Evolutionary conservation across 495 filamentous ascomycete species (phyloP).

Genomic region (Xeromyces bisporus): DNA sequence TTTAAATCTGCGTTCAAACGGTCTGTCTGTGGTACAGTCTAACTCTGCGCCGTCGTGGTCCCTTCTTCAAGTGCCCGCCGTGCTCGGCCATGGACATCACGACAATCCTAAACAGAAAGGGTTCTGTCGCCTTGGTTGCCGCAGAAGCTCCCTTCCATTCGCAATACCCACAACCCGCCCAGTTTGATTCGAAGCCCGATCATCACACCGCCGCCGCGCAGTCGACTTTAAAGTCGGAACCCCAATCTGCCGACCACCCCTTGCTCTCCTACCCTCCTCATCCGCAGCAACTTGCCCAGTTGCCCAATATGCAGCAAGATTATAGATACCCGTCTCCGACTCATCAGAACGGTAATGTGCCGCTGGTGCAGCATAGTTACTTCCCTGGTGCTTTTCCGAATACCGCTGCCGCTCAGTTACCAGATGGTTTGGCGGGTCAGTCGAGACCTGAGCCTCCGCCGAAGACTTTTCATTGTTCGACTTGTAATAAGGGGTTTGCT

Average conservation of each 20-base stretch:
- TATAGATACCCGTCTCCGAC: conserved; percentile 40
- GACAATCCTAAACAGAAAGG: conserved; percentile 50
- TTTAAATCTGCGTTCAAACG: too few relatives aligned
- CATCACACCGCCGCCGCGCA: conserved; percentile 46
- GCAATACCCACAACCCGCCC: conserved; percentile 32
- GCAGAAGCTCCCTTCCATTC: conserved; percentile 35
- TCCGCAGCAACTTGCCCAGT: conserved; percentile 27
- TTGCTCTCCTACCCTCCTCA: conserved; percentile 39
- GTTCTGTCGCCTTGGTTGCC: conserved; percentile 35
- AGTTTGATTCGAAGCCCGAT: conserved; percentile 39
- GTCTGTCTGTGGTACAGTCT: conserved; percentile 2
- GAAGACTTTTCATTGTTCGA: conserved; percentile 83
- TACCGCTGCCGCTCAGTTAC: conserved; percentile 17
- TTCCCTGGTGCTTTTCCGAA: conserved; percentile 23
- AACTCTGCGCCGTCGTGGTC: conserved; percentile 19
- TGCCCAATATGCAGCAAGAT: conserved; percentile 28
- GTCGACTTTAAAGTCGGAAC: background rate
- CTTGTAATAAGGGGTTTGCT: conserved; percentile 84
- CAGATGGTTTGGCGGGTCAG: conserved; percentile 18
- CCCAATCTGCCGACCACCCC: conserved; percentile 53
- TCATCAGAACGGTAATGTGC: conserved; percentile 37
- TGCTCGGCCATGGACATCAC: conserved; percentile 51
- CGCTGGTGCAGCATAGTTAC: conserved; percentile 37
- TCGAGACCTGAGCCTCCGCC: conserved; percentile 34
- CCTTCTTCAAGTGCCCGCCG: conserved; percentile 14